A percentile compares a stretch with the other conserved stretches of the same genome.
phyloP scores from a whole-genome alignment of 768 basidiomycete genomes.

The Baorangia bicolor region DNA sequence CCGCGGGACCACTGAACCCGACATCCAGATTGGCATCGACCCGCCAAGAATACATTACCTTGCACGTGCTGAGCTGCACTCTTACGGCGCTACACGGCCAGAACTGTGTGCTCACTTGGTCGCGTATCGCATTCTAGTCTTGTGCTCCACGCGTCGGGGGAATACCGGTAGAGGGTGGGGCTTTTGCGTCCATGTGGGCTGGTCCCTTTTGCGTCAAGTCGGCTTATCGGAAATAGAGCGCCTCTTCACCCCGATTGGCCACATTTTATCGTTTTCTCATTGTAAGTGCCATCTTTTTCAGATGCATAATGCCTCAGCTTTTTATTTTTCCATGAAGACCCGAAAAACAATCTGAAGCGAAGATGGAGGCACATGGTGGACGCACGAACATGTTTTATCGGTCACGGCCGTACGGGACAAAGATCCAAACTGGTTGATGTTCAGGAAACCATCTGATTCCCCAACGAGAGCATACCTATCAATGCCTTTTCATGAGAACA shows the following conservation, averaged over 20 bases:
- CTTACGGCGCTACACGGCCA: not conserved
- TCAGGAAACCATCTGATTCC: not conserved
- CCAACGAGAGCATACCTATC: not conserved
- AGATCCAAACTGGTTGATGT: not conserved
- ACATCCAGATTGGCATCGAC: not conserved
- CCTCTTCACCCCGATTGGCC: constrained; percentile 1
- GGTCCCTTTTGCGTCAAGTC: not conserved
- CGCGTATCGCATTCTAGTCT: not conserved
- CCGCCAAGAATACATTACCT: not conserved
- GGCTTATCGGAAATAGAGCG: not conserved
- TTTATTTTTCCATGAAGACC: not conserved
- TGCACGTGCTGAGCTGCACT: not conserved
- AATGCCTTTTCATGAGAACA: not conserved
- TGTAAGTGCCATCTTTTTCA: not conserved
- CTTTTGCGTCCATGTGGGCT: constrained; percentile 6
- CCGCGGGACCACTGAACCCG: not conserved
- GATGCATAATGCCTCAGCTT: not conserved
- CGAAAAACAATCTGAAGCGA: not conserved
- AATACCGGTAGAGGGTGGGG: not conserved
- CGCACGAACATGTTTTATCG: not conserved
- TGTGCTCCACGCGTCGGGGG: not conserved
- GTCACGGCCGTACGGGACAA: not conserved
- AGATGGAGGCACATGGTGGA: not conserved
- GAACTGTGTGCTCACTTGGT: not conserved
- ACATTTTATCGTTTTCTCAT: constrained; percentile 1